Evolutionary conservation across 163 green algal genomes (phyloP).

Genomic region (Trebouxia gelatinosa): DNA sequence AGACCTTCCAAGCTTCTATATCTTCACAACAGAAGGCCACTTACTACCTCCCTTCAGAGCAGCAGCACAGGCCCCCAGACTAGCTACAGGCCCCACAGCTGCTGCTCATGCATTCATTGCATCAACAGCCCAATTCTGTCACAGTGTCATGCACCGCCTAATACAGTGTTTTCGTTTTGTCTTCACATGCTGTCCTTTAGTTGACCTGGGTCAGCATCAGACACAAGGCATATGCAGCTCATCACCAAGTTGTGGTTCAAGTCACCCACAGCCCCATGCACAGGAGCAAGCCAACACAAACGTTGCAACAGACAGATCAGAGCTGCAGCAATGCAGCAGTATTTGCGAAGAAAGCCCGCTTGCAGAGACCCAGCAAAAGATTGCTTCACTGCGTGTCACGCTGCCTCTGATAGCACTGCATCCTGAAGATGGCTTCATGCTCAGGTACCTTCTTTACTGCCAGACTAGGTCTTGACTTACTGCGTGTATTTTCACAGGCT

Average conservation of each 20-base stretch:
- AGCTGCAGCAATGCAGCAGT: constrained; percentile 44
- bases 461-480: neutral
- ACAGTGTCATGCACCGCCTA: neutral
- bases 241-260: neutral
- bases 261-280: neutral
- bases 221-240: too few species aligned
- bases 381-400: constrained; percentile 45
- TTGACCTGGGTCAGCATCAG: too few species aligned
- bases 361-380: neutral
- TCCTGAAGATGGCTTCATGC: constrained; percentile 19
- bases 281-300: neutral
- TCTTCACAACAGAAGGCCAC: constrained; percentile 91
- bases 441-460: constrained; percentile 48
- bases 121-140: neutral
- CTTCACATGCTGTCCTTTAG: too few species aligned
- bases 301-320: constrained; percentile 44
- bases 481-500: neutral
- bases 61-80: neutral
- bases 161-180: too few species aligned
- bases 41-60: constrained; percentile 58
- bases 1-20: constrained; percentile 70
- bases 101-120: neutral
- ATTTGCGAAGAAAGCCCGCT: neutral
- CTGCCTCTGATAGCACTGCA: constrained; percentile 55
- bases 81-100: neutral